These are phyloP conservation scores for Planoprotostelium fungivorum DNA, from an alignment of 78 protist species.

Conservation along the genomic window DNA sequence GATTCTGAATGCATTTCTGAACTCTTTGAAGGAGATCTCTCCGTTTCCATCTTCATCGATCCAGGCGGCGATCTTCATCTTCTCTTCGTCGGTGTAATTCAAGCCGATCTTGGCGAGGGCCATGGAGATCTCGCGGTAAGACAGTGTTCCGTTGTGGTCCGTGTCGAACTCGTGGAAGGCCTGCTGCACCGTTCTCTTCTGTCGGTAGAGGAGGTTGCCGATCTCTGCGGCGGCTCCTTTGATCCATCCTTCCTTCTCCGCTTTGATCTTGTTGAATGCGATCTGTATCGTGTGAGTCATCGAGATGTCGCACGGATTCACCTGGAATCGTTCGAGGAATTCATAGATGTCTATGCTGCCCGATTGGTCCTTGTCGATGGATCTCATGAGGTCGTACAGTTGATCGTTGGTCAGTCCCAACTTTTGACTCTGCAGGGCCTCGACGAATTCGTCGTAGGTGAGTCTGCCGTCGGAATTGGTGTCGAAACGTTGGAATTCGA, in stretches of 20 bases:
- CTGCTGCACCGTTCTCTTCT: background rate
- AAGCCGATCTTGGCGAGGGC: background rate
- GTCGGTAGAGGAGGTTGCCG: background rate
- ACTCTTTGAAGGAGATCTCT: background rate
- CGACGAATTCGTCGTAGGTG: background rate
- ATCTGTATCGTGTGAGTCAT: background rate
- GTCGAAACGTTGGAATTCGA: background rate
- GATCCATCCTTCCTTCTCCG: background rate
- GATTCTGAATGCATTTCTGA: background rate
- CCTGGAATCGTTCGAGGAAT: background rate
- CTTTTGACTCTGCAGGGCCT: background rate
- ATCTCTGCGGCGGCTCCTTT: background rate
- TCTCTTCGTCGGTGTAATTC: background rate
- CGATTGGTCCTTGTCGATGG: background rate
- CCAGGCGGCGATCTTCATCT: background rate
- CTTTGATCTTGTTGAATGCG: background rate
- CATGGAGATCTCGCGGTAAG: background rate
- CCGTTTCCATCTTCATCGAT: background rate
- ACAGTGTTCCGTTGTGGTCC: background rate
- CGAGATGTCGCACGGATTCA: background rate
- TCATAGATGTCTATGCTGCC: background rate
- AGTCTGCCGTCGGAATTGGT: background rate
- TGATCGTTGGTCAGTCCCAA: background rate
- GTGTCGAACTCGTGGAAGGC: slow-evolving; percentile 2
- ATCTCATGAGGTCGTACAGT: background rate